Evolutionary conservation across 306 rosid genomes (phyloP).

Genomic region (Medicago arabica): DNA sequence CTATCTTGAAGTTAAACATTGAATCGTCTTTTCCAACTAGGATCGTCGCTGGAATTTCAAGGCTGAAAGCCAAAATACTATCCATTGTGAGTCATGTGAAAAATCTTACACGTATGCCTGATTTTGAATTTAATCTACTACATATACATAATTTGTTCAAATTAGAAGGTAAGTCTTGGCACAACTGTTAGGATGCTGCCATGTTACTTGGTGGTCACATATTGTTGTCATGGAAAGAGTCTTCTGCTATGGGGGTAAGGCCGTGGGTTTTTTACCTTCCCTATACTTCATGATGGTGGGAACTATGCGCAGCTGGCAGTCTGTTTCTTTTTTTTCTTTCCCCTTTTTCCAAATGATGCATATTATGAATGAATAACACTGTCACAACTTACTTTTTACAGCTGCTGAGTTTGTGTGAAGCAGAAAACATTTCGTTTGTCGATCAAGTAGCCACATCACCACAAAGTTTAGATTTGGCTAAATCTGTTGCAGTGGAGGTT

Average conservation of each 20-base stretch:
- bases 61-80: conserved; percentile 78
- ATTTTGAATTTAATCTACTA: conserved; percentile 40
- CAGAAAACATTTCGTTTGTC: conserved; percentile 81
- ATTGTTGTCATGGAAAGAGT: conserved; percentile 25
- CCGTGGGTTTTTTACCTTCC: conserved; percentile 11
- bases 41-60: conserved; percentile 75
- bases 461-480: conserved; percentile 70
- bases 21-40: conserved; percentile 52
- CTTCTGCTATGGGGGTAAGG: conserved; percentile 21
- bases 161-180: conserved; percentile 37
- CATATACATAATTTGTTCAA: conserved; percentile 42
- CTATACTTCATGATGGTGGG: conserved; percentile 14
- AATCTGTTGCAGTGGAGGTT: conserved; percentile 86
- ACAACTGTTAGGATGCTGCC: conserved; percentile 10
- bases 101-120: conserved; percentile 18
- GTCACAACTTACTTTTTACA: conserved; percentile 45
- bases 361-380: conserved; percentile 33
- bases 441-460: conserved; percentile 83
- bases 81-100: conserved; percentile 68
- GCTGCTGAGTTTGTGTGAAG: conserved; percentile 84
- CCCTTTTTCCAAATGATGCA: conserved; percentile 30
- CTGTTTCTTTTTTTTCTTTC: background rate
- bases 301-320: conserved; percentile 10
- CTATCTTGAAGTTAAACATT: conserved; percentile 67
- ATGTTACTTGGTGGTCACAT: conserved; percentile 20